phyloP scores from a whole-genome alignment of 805 yeast genomes.

The Ogataea methanolica region DNA sequence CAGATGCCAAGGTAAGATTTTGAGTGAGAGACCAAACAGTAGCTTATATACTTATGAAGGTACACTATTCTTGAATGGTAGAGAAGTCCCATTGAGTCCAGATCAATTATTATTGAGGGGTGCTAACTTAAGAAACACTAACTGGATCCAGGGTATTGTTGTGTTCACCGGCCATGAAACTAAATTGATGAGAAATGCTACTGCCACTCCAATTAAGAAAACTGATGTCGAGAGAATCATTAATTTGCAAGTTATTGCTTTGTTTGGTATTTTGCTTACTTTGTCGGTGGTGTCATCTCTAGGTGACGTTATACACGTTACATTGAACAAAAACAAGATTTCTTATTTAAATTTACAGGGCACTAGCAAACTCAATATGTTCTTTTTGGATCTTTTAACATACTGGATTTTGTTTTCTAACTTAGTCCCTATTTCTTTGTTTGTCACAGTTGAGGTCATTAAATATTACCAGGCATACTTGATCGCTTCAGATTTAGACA shows the following conservation, averaged over 20 bases:
- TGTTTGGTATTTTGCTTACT: slow-evolving; percentile 73
- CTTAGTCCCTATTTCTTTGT: slow-evolving; percentile 93
- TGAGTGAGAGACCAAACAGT: slow-evolving; percentile 91
- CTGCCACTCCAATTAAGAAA: slow-evolving; percentile 95
- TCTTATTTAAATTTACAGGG: slow-evolving; percentile 67
- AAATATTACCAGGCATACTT: slow-evolving; percentile 92
- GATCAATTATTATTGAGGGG: slow-evolving; percentile 93
- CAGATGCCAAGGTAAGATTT: slow-evolving; percentile 51
- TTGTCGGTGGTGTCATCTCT: slow-evolving; percentile 76
- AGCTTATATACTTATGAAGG: slow-evolving; percentile 95
- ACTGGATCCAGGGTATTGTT: slow-evolving; percentile 91
- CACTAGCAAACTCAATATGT: slow-evolving; percentile 61
- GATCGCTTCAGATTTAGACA: slow-evolving; percentile 91
- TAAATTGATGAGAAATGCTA: slow-evolving; percentile 95
- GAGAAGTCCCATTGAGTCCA: slow-evolving; percentile 71
- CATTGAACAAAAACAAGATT: slow-evolving; percentile 47
- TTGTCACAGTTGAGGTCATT: slow-evolving; percentile 93
- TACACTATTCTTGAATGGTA: slow-evolving; percentile 56
- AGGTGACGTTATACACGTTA: slow-evolving; percentile 78
- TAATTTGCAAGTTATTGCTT: slow-evolving; percentile 83
- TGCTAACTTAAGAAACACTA: slow-evolving; percentile 90
- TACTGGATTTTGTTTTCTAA: slow-evolving; percentile 96
- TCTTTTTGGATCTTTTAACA: slow-evolving; percentile 84
- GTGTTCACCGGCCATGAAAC: slow-evolving; percentile 98
- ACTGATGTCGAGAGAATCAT: slow-evolving; percentile 96